These are phyloP conservation scores for Phytophthora gonapodyides DNA, from an alignment of 352 stramenopile genomes.

Conservation along the genomic window DNA sequence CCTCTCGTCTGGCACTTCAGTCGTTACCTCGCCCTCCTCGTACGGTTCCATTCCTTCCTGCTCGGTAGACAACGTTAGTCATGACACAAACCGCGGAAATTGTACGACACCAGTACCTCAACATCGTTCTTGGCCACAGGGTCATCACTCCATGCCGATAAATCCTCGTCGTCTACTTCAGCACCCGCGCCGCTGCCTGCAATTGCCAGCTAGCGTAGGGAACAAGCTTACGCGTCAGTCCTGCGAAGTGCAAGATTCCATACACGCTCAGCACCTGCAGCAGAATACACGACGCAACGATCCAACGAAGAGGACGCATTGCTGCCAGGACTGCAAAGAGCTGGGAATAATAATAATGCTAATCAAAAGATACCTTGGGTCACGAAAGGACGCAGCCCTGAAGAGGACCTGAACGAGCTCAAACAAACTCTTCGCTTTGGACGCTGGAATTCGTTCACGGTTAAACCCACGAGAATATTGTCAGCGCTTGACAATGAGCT, in stretches of 20 bases:
- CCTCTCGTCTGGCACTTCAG: constrained; percentile 8
- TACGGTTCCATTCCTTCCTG: constrained; percentile 7
- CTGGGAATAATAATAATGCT: too few relatives aligned
- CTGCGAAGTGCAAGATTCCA: neutral
- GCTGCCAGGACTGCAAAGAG: neutral
- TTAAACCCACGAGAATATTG: too few relatives aligned
- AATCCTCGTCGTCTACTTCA: constrained; percentile 1
- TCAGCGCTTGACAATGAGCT: too few relatives aligned
- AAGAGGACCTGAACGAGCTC: too few relatives aligned
- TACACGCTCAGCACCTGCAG: constrained; percentile 7
- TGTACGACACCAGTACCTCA: neutral
- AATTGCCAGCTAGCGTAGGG: neutral
- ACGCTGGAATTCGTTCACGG: too few relatives aligned
- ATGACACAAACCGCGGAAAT: neutral
- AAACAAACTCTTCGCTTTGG: too few relatives aligned
- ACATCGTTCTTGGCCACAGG: neutral
- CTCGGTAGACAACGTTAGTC: neutral
- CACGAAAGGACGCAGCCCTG: too few relatives aligned
- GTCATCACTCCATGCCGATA: constrained; percentile 4
- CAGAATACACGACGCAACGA: neutral
- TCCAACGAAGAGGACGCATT: constrained; percentile 1
- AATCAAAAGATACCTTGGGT: too few relatives aligned
- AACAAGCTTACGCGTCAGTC: neutral
- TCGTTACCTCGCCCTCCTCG: neutral
- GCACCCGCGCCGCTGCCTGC: neutral